These are phyloP conservation scores for Saccharomycopsis phalli DNA, from an alignment of 1,139 yeast species.

Conservation along the genomic window DNA sequence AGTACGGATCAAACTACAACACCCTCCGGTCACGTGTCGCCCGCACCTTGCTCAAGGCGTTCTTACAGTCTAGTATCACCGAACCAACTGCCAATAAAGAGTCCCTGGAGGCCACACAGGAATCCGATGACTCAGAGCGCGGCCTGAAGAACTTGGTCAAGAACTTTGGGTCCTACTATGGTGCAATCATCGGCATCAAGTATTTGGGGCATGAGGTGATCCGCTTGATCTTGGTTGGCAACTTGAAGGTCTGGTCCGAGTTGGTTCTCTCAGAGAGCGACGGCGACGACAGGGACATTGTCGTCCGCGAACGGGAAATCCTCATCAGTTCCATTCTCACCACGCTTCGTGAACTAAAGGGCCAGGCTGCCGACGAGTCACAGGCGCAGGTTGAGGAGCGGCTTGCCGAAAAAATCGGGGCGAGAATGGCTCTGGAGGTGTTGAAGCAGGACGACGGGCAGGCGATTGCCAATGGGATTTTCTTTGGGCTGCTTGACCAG, in stretches of 20 bases:
- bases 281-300: slow-evolving; percentile 29
- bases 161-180: slow-evolving; percentile 86
- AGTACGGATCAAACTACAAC: slow-evolving; percentile 80
- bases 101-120: not conserved
- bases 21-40: slow-evolving; percentile 92
- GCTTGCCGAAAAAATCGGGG: slow-evolving; percentile 54
- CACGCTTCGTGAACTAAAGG: slow-evolving; percentile 40
- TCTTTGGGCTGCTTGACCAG: slow-evolving; percentile 52
- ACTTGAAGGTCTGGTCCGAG: slow-evolving; percentile 70
- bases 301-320: slow-evolving; percentile 35
- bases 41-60: slow-evolving; percentile 82
- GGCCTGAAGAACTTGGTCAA: slow-evolving; percentile 35
- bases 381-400: slow-evolving; percentile 34
- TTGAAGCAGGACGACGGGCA: slow-evolving; percentile 45
- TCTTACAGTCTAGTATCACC: slow-evolving; percentile 50
- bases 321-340: slow-evolving; percentile 46
- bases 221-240: slow-evolving; percentile 76
- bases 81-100: not conserved
- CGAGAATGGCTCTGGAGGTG: slow-evolving; percentile 43
- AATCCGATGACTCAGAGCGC: not conserved
- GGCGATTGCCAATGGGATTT: slow-evolving; percentile 57
- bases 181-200: slow-evolving; percentile 77
- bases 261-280: slow-evolving; percentile 36
- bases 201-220: slow-evolving; percentile 85
- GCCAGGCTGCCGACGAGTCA: slow-evolving; percentile 30